Percentiles rank a stretch among this genome's conserved stretches.
phyloP scores from a whole-genome alignment of 495 filamentous ascomycete genomes.

The Penicillium cataractarum region DNA sequence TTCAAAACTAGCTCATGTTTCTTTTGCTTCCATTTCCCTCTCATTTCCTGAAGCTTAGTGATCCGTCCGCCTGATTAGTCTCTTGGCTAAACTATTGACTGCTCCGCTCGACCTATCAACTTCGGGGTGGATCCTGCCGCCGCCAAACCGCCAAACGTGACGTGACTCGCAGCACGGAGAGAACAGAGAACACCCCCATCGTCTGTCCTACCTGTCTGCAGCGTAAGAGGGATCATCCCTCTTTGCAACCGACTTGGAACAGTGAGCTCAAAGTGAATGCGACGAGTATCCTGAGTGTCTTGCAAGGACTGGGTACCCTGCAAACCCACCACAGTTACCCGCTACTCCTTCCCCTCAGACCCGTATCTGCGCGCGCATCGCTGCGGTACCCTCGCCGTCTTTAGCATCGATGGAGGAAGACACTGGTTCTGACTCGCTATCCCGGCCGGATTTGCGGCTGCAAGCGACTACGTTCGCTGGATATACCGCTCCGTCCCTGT shows the following conservation, averaged over 20 bases:
- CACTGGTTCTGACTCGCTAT: conserved; percentile 22
- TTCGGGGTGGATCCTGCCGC: conserved; percentile 21
- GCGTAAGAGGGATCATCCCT: conserved; percentile 20
- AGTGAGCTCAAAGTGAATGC: background rate
- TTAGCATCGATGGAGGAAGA: conserved; percentile 41
- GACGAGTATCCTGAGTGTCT: background rate
- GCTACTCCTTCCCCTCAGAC: background rate
- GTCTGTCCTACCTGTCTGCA: conserved; percentile 8
- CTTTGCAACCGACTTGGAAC: background rate
- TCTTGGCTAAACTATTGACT: background rate
- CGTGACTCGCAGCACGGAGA: conserved; percentile 25
- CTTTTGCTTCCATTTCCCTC: background rate
- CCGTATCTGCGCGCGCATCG: background rate
- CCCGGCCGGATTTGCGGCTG: conserved; percentile 29
- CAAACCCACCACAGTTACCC: background rate
- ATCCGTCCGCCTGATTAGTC: conserved; percentile 4
- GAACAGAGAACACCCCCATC: conserved; percentile 10
- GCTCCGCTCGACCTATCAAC: conserved; percentile 20
- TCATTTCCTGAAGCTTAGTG: background rate
- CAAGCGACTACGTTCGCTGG: conserved; percentile 31
- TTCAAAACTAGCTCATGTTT: no score
- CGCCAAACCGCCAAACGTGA: conserved; percentile 18
- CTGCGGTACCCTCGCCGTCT: background rate
- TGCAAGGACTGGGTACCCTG: background rate
- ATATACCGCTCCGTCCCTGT: conserved; percentile 39